Conservation (phyloP, 257 asterid species). For the Nicotiana obtusifolia region DNA sequence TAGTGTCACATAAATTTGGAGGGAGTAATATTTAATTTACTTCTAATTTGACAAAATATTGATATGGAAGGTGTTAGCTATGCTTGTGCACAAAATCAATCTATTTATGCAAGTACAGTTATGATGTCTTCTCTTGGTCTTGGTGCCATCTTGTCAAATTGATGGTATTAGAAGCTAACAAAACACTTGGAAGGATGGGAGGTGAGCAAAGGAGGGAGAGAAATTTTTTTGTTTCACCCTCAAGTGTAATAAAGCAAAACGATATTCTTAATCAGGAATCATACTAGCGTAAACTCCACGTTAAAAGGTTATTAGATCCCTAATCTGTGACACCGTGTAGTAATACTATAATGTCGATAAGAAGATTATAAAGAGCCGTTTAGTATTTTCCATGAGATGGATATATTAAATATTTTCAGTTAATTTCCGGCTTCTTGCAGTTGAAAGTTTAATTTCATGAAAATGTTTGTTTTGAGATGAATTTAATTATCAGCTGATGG, state of each 20-base stretch:
- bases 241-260: background rate
- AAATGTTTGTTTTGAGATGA: background rate
- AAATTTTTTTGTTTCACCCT: background rate
- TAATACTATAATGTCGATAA: background rate
- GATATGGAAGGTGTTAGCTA: background rate
- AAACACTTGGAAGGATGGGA: background rate
- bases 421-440: background rate
- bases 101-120: background rate
- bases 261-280: background rate
- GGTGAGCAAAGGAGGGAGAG: background rate
- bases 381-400: background rate
- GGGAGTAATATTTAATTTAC: background rate
- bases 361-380: background rate
- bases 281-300: background rate
- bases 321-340: background rate
- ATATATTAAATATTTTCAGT: background rate
- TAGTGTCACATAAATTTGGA: too few relatives aligned
- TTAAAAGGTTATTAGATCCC: background rate
- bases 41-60: background rate
- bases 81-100: background rate
- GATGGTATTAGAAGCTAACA: background rate
- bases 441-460: background rate
- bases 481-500: background rate
- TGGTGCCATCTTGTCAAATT: background rate
- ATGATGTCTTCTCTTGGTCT: background rate